A percentile compares a stretch with the other conserved stretches of the same genome.
Evolutionary conservation across 2,329 filamentous ascomycete genomes (phyloP).

Genomic region (Colletotrichum agaves): DNA sequence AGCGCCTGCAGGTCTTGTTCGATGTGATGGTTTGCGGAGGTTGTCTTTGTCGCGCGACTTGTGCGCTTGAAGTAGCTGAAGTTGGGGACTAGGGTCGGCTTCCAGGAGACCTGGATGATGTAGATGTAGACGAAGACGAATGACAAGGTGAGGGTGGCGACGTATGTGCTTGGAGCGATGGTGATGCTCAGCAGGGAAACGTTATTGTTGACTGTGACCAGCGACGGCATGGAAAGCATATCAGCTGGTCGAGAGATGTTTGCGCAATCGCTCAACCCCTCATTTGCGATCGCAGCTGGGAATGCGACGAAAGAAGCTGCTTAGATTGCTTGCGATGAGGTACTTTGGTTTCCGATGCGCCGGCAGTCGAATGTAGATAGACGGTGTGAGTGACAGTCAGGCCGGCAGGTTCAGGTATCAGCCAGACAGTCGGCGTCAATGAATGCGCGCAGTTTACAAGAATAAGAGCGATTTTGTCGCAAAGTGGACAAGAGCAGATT

Average conservation of each 20-base stretch:
- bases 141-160: slow-evolving; percentile 60
- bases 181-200: slow-evolving; percentile 69
- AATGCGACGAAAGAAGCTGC: slow-evolving; percentile 24
- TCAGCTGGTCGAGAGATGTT: slow-evolving; percentile 10
- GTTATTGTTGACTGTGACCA: slow-evolving; percentile 71
- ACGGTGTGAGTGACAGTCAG: slow-evolving; percentile 17
- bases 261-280: slow-evolving; percentile 14
- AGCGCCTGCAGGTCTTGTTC: slow-evolving; percentile 26
- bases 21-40: slow-evolving; percentile 28
- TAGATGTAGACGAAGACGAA: slow-evolving; percentile 64
- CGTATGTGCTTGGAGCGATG: slow-evolving; percentile 67
- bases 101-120: slow-evolving; percentile 48
- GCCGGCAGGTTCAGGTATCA: not conserved
- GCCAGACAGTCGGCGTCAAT: not conserved
- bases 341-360: slow-evolving; percentile 18
- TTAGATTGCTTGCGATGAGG: slow-evolving; percentile 1
- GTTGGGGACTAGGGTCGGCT: slow-evolving; percentile 37
- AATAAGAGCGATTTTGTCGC: not conserved
- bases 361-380: slow-evolving; percentile 9
- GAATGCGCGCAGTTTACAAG: not conserved
- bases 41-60: slow-evolving; percentile 39
- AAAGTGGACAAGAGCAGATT: slow-evolving; percentile 2
- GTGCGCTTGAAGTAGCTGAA: slow-evolving; percentile 40
- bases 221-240: slow-evolving; percentile 62
- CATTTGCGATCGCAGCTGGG: slow-evolving; percentile 16